Base-by-base conservation (phyloP, 257 asterid species). In the Solanum stenotomum region DNA sequence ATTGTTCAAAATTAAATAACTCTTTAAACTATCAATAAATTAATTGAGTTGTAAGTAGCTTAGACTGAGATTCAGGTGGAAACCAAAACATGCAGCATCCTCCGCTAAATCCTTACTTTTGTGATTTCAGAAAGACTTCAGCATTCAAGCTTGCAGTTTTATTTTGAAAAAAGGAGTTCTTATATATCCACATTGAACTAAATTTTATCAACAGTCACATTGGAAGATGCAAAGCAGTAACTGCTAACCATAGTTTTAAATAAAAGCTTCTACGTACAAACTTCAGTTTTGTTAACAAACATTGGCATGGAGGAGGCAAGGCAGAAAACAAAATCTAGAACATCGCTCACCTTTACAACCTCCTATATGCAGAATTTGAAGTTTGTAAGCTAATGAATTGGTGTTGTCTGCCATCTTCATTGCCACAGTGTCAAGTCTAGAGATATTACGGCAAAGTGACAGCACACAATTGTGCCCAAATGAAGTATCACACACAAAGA, bases 401-500 rank as follows among this genome's bases (percentile, higher is more conserved):
- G 76, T 87, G 87, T 87, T 82, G 20, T 77, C 70, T 90, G 88
- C 90, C 86, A 85, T 86, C 88, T 88, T 86, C 38, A 77, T 87
- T 65, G 85, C 88, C 35, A 75, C 89, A 87, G 14, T 34, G 18
- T 85, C 90, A 65, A 42, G 68, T 42, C 84, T 78, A 29, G 92
- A 90, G 77, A 84, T 84, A 88, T 90, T 90, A n/a, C 89, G 81
- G 89, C 96, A 92, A 93, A 96, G 98, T 22, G 96, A 94, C 87
- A 86, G 87, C 89, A 92, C 89, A n/a, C 96, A 95, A 65, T 89
- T 89, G 83, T 91, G 89, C n/a, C 96, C 98, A 52, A 96, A 94
- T 71, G 91, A 90, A 90, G 98, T 95, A 85, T 94, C 94, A 92
- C 99, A 94, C 16, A 89, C 98, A 91, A 93, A 89, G 90, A 94